Base-by-base conservation (phyloP, 23 red algal species). In the Gracilaria vermiculophylla region DNA sequence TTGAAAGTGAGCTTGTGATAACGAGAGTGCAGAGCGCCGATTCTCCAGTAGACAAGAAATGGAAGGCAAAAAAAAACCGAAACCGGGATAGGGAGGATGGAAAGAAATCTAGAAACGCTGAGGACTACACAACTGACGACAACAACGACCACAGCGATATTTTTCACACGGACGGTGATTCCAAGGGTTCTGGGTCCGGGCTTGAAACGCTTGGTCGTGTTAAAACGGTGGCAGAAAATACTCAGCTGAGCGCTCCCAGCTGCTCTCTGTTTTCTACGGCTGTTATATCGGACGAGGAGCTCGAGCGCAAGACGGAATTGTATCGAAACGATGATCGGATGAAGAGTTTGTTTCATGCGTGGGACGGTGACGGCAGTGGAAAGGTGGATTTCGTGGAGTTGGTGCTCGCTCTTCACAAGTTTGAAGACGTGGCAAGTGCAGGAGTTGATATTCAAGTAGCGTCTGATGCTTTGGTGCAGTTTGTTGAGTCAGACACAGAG, bases 291-390 rank as follows among this genome's bases (percentile, higher is more conserved):
- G 44, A 37, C 47, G 44, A 58, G 13, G 84, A 88, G 52, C 52
- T 88, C 14, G 70, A 88, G 15, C 51, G 53, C 34, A 77, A 66
- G 53, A 78, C 72, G 6, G 44, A 44, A 19, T 19, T 53, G 6
- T 88, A 88, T 58, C 42, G 35, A 49, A 64, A 76, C 2, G 84
- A 88, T 69, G 53, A 78, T 1, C 54, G 87, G 49, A 81, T 91
- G 87, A 91, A 91, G 55, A 91, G 76, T 35, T 58, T 91, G 60
- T 91, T 91, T 71, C 55, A 44, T 25, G 76, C 87, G 0, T 91
- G 87, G 87, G 87, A 91, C 73, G 76, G 75, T 33, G 87, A 91
- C 69, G 76, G 64, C 56, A 81, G 87, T 71, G 86, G 87, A 53
- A 58, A 25, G 27, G 76, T 91, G 12, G 87, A 91, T 75, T 91